Percentiles rank a stretch among this genome's conserved stretches.
Evolutionary conservation across 202 grass and related monocot species (phyloP).

Genomic region (Digitaria exilis): DNA sequence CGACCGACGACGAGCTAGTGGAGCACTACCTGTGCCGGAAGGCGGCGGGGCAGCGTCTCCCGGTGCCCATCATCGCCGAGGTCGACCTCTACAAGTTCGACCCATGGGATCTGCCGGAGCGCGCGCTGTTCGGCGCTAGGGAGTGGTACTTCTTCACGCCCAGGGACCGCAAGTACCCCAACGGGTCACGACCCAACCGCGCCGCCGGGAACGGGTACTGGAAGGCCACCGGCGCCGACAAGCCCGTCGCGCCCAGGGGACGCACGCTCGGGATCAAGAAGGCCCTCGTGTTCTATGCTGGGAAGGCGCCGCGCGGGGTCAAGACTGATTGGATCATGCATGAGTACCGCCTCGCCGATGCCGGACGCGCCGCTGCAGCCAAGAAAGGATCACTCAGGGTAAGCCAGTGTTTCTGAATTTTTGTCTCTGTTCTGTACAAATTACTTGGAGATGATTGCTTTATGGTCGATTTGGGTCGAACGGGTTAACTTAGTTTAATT

Average conservation of each 20-base stretch:
- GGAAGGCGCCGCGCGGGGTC: slow-evolving; percentile 77
- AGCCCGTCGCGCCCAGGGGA: slow-evolving; percentile 56
- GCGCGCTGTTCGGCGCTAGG: slow-evolving; percentile 65
- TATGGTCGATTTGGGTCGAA: neutral
- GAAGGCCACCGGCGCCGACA: slow-evolving; percentile 81
- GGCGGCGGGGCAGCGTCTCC: slow-evolving; percentile 53
- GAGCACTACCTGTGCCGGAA: slow-evolving; percentile 81
- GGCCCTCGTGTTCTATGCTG: slow-evolving; percentile 86
- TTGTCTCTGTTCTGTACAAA: neutral
- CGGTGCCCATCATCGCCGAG: slow-evolving; percentile 75
- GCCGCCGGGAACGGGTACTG: slow-evolving; percentile 69
- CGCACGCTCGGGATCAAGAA: slow-evolving; percentile 83
- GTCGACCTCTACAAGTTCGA: slow-evolving; percentile 85
- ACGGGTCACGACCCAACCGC: slow-evolving; percentile 67
- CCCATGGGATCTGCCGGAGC: slow-evolving; percentile 75
- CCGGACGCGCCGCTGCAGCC: slow-evolving; percentile 32
- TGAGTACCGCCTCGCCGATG: slow-evolving; percentile 72
- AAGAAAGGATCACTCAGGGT: slow-evolving; percentile 80
- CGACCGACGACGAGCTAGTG: slow-evolving; percentile 81
- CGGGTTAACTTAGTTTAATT: neutral
- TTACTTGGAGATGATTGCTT: neutral
- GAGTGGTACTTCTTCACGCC: slow-evolving; percentile 94
- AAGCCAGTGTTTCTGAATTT: neutral
- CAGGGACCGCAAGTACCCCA: slow-evolving; percentile 78
- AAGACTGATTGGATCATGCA: slow-evolving; percentile 99